Conservation (phyloP, 1,284 basidiomycete genomes). For the Ganoderma boninense region DNA sequence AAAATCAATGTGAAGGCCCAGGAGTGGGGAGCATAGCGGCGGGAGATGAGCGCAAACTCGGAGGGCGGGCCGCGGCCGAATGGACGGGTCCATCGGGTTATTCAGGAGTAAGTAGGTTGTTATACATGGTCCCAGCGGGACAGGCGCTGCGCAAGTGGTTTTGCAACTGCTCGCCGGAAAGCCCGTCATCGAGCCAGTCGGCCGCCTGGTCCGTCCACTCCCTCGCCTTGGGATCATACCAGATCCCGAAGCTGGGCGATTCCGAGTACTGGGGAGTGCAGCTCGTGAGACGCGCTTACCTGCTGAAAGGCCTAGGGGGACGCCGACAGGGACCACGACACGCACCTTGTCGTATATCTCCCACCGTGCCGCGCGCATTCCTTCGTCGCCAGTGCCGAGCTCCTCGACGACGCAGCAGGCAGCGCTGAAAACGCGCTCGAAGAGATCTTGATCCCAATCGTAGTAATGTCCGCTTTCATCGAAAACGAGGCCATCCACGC, state of each 20-base stretch:
- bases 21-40: too few species aligned
- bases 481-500: neutral
- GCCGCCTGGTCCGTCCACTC: neutral
- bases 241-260: neutral
- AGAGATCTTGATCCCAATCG: neutral
- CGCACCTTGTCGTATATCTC: neutral
- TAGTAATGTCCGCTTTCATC: neutral
- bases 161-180: neutral
- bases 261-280: neutral
- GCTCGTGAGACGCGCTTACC: neutral
- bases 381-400: neutral
- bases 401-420: neutral
- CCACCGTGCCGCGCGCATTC: neutral
- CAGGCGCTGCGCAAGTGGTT: neutral
- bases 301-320: too few species aligned
- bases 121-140: neutral
- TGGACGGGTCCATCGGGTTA: too few species aligned
- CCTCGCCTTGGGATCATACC: neutral
- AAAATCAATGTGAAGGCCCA: too few species aligned
- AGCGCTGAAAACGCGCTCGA: neutral
- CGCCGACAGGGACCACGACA: neutral
- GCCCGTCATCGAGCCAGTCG: neutral
- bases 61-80: too few species aligned
- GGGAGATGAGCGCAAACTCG: too few species aligned
- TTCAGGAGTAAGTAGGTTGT: neutral